Evolutionary conservation across 257 asterid species (phyloP).

Genomic region (Osmanthus fragrans): DNA sequence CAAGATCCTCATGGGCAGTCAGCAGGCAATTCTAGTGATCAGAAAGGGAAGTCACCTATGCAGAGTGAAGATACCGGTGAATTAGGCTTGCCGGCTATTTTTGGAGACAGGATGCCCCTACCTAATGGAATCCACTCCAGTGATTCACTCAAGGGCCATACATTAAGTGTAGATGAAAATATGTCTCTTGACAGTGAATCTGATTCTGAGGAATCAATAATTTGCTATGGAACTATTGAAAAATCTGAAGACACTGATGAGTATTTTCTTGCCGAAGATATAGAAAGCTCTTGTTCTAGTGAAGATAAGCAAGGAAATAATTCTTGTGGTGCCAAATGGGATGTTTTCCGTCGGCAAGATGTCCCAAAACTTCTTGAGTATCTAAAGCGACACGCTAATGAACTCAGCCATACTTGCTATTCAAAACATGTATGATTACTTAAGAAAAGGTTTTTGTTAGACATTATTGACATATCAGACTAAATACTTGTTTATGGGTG

Average conservation of each 20-base stretch:
- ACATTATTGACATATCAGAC: constrained; percentile 10
- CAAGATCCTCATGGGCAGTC: constrained; percentile 44
- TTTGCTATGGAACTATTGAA: constrained; percentile 67
- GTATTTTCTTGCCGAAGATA: constrained; percentile 49
- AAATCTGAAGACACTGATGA: constrained; percentile 66
- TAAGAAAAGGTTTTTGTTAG: constrained; percentile 1
- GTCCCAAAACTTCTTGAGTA: constrained; percentile 86
- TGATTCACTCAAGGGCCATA: constrained; percentile 43
- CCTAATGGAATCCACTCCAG: constrained; percentile 54
- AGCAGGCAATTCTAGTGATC: constrained; percentile 54
- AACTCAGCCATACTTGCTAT: constrained; percentile 50
- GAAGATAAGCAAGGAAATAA: constrained; percentile 43
- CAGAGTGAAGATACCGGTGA: constrained; percentile 77
- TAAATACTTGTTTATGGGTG: constrained; percentile 7
- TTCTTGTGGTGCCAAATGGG: constrained; percentile 93
- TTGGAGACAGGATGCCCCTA: constrained; percentile 40
- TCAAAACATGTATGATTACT: constrained; percentile 51
- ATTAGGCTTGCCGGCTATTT: constrained; percentile 61
- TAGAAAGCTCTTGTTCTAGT: constrained; percentile 47
- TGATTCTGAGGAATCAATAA: constrained; percentile 66
- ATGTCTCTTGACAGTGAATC: constrained; percentile 58
- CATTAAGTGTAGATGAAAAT: constrained; percentile 34
- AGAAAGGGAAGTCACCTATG: constrained; percentile 70
- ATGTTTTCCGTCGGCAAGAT: constrained; percentile 78
- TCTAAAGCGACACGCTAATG: constrained; percentile 68